Base-by-base conservation (phyloP, 2,329 filamentous ascomycete species). In the Monosporascus ibericus region DNA sequence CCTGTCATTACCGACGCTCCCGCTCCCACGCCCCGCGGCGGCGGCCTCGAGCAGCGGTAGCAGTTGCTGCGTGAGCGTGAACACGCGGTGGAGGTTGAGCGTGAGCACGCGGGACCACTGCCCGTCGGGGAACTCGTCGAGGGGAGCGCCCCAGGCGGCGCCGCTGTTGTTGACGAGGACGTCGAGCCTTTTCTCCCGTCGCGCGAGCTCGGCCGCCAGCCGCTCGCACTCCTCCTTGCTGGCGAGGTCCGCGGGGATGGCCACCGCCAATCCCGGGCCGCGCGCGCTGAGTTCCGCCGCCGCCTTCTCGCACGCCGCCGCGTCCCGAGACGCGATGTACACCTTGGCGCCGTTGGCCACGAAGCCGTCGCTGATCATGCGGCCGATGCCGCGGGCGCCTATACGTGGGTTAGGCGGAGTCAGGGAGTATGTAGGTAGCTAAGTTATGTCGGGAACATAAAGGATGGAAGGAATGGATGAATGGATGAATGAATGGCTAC, bases 41-140 rank as follows among this genome's bases (percentile, higher is more conserved):
- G 74, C 78, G 30, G 71, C 72, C 63, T 82, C 78, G 40, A 87
- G 75, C 36, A 84, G 70, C 2, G 82, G 81, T 0, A 79, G 79
- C 5, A 84, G 71, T 15, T 78, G 71, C 70, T 86, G 84, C 1
- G 82, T 85, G 44, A 87, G 75, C 34, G 81, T 84, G 68, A 86
- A 86, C 55, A 84, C 86, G 61, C 82, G 84, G 65, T 88, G 82
- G 54, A 87, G 73, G 69, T 87, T 87, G 24, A 87, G 77, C 47
- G 80, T 84, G 3, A 86, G 71, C 30, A 85, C 75, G 59, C 80
- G 78, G 27, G 73, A 75, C 81, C 80, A 86, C 17, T 77, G 78
- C 9, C 64, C 51, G 61, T 82, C 79, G 1, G 84, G 84, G 65
- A 84, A 85, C 8, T 70, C 69, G 52, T 82, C 81, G 62, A 82